Conservation (phyloP, 2,329 filamentous ascomycete species). For the Helminthosporium solani region DNA sequence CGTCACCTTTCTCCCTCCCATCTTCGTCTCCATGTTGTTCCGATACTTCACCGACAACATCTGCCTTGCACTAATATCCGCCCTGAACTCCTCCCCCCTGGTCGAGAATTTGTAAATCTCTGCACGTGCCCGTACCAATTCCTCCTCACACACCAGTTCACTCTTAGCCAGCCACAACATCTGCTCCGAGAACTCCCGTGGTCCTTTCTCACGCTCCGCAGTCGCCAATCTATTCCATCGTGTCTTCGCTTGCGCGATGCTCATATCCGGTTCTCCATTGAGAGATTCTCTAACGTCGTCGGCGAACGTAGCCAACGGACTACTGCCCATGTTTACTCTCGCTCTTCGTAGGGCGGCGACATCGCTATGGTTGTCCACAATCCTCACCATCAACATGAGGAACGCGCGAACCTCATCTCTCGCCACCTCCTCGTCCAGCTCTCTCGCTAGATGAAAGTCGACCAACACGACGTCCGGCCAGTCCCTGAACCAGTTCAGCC, state of each 20-base stretch:
- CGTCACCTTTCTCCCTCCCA: neutral
- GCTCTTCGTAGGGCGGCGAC: neutral
- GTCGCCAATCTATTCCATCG: constrained; percentile 1
- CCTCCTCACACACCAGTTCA: constrained; percentile 10
- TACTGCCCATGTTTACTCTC: neutral
- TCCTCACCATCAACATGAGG: constrained; percentile 5
- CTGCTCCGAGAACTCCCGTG: neutral
- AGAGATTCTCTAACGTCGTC: neutral
- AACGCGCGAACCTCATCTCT: constrained; percentile 4
- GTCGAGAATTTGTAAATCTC: constrained; percentile 4
- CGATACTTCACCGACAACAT: neutral
- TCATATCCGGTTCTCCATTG: neutral
- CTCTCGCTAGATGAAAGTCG: constrained; percentile 1
- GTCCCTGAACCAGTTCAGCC: constrained; percentile 9
- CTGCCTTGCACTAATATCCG: neutral
- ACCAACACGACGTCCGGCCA: constrained; percentile 16
- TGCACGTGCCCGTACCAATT: constrained; percentile 2
- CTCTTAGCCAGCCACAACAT: constrained; percentile 9
- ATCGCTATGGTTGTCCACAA: constrained; percentile 10
- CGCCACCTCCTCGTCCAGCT: neutral
- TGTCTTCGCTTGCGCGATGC: neutral
- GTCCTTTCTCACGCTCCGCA: constrained; percentile 1
- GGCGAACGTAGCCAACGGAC: neutral
- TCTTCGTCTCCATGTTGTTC: neutral
- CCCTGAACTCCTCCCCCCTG: neutral